A percentile compares a stretch with the other conserved stretches of the same genome.
These are phyloP conservation scores for Musa acuminata DNA, from an alignment of 176 grass and related monocot genomes.

Conservation along the genomic window DNA sequence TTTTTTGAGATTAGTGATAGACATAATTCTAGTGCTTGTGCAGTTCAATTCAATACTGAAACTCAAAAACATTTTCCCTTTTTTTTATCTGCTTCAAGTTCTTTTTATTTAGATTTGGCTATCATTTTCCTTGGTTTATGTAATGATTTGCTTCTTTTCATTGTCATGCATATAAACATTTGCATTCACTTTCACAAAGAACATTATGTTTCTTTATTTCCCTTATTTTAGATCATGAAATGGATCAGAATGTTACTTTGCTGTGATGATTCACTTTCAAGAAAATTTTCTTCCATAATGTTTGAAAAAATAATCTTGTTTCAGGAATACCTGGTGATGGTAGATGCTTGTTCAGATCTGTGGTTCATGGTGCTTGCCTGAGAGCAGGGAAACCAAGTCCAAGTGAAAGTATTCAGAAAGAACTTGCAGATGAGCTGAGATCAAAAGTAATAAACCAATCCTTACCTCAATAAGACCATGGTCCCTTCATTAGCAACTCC, in stretches of 20 bases:
- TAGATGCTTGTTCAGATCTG: conserved; percentile 80
- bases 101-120: background rate
- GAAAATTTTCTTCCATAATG: background rate
- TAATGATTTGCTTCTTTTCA: background rate
- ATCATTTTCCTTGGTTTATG: background rate
- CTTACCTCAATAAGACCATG: background rate
- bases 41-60: no score
- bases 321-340: conserved; percentile 92
- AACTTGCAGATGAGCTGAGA: conserved; percentile 90
- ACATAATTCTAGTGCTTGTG: no score
- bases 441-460: conserved; percentile 35
- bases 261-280: background rate
- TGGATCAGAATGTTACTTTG: background rate
- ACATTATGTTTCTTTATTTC: background rate
- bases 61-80: no score
- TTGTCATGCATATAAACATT: background rate
- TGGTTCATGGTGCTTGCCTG: conserved; percentile 55
- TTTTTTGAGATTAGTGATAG: no score
- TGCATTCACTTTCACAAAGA: background rate
- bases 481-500: background rate
- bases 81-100: no score
- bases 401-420: conserved; percentile 66
- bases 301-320: conserved; percentile 5
- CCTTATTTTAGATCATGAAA: background rate
- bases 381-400: conserved; percentile 62